phyloP scores from a whole-genome alignment of 176 grass and related monocot species.

The Zea luxurians region DNA sequence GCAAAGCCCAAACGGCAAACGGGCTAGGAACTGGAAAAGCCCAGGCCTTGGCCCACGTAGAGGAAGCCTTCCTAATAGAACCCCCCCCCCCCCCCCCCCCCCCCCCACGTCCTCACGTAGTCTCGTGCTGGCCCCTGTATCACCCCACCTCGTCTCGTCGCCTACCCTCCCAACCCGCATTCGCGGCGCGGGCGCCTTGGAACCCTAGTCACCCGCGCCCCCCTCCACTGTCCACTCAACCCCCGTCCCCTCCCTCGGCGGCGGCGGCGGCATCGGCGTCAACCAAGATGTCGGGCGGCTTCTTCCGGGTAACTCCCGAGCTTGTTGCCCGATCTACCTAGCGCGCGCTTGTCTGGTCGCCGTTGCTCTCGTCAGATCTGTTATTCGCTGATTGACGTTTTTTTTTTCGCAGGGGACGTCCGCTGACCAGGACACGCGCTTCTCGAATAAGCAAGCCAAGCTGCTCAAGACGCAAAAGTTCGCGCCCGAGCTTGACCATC shows the following conservation, averaged over 20 bases:
- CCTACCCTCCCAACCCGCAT: background rate
- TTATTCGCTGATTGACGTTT: conserved; percentile 26
- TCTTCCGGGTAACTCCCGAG: conserved; percentile 69
- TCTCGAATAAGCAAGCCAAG: conserved; percentile 99
- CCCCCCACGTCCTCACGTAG: background rate
- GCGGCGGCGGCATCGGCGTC: conserved; percentile 21
- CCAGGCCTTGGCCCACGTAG: conserved; percentile 13
- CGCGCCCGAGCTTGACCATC: conserved; percentile 81
- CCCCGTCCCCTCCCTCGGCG: conserved; percentile 7
- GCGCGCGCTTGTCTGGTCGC: background rate
- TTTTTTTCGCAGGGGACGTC: conserved; percentile 72
- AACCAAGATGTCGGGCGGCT: conserved; percentile 86
- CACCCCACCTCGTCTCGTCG: conserved; percentile 5
- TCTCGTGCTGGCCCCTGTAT: background rate
- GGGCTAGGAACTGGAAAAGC: conserved; percentile 8
- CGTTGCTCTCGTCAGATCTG: conserved; percentile 37
- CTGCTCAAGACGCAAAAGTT: conserved; percentile 93
- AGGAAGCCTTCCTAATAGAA: background rate
- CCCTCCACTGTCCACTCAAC: background rate
- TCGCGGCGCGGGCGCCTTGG: background rate
- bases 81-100: too few species aligned
- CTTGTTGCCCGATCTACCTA: conserved; percentile 17
- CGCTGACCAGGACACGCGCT: conserved; percentile 92
- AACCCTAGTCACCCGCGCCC: conserved; percentile 51
- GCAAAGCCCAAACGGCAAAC: background rate